Conservation (phyloP, 2,329 filamentous ascomycete genomes). For the Emergomyces orientalis region DNA sequence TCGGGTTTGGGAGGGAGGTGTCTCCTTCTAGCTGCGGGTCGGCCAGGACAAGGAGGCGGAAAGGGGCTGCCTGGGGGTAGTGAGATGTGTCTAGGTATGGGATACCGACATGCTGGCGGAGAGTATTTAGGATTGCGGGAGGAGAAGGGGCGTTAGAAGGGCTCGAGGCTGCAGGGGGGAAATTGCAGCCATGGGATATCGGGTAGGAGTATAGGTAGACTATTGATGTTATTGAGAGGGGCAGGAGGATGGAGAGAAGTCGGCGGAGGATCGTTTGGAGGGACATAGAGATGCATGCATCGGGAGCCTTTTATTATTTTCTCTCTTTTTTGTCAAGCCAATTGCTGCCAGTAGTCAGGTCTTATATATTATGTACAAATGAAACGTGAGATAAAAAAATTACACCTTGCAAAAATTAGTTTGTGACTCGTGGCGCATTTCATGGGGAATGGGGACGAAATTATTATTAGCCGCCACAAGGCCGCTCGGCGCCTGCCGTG, state of each 20-base stretch:
- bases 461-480: too few species aligned
- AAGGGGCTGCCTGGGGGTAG: conserved; percentile 51
- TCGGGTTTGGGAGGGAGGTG: conserved; percentile 58
- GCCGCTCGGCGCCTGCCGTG: too few species aligned
- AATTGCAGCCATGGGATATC: conserved; percentile 67
- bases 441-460: too few species aligned
- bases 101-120: conserved; percentile 29
- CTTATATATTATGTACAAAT: not conserved
- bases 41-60: conserved; percentile 76
- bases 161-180: conserved; percentile 45
- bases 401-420: not conserved
- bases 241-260: conserved; percentile 45
- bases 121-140: conserved; percentile 26
- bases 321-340: not conserved
- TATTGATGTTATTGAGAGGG: conserved; percentile 60
- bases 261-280: conserved; percentile 39
- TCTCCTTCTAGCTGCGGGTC: conserved; percentile 94
- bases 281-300: conserved; percentile 38
- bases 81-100: conserved; percentile 7
- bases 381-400: not conserved
- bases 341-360: not conserved
- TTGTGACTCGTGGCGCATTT: not conserved
- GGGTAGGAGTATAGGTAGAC: conserved; percentile 84
- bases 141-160: conserved; percentile 9
- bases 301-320: conserved; percentile 12